Evolutionary conservation across 2,329 filamentous ascomycete genomes (phyloP), one percentile per base, ranked within the genome.

Genomic region (Paraconiothyrium brasiliense): DNA sequence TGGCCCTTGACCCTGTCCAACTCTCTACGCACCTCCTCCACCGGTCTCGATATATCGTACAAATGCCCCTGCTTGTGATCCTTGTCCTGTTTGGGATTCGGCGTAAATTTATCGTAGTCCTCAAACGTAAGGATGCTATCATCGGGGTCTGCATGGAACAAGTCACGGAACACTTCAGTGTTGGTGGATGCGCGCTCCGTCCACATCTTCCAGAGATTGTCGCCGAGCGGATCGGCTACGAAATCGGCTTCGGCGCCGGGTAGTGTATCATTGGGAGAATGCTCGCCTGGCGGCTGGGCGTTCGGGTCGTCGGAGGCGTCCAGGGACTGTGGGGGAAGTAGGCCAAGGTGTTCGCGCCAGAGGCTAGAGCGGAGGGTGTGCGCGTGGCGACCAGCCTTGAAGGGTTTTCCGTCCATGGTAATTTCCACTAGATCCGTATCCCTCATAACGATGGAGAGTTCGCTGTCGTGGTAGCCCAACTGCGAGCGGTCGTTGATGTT

Each of bases 401-500:
- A 97, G 0, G 89, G 86, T 70, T 91, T 78, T 2, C 94, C 94
- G 67, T 91, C 85, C 93, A 98, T 97, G 27, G 79, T 87, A 5
- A 87, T 93, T 8, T 87, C 83, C 2, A 97, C 80, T 5, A 82
- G 85, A 9, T 89, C 89, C 0, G 87, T 90, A 75, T 98, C 94
- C 72, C 96, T 90, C 85, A 97, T 92, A 49, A 98, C 89, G 58
- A 97, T 91, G 43, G 92, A 91, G 43, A 98, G 86, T 77, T 98
- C 94, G 52, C 91, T 95, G 78, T 98, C 94, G 78, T 97, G 94
- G 69, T 90, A 87, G 14, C 94, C 94, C 5, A 95, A 82, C 78
- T 97, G 94, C 54, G 92, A 89, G 58, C 94, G 90, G 76, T 98
- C 94, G 77, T 97, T 98, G 71, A 97, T 85, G 78, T 97, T 98